Conservation (phyloP, 768 basidiomycete species). For the Cystofilobasidium bisporidii region DNA sequence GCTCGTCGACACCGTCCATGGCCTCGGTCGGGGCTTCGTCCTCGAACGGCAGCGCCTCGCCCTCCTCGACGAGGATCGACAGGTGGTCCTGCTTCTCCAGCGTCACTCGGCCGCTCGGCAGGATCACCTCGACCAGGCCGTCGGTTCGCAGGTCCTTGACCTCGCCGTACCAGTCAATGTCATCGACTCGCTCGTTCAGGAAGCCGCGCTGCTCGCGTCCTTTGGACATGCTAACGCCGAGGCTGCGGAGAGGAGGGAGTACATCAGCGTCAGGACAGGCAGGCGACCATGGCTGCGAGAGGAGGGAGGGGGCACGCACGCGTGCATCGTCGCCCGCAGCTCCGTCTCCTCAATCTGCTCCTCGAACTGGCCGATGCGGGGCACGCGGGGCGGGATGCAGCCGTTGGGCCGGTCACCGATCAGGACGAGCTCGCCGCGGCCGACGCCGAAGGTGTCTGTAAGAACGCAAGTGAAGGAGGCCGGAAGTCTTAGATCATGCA, state of each 20-base stretch:
- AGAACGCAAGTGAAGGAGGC: background rate
- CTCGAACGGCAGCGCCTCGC: conserved; percentile 59
- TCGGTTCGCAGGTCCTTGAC: conserved; percentile 50
- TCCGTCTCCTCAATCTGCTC: conserved; percentile 25
- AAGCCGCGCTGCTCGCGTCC: background rate
- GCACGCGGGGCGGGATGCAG: conserved; percentile 57
- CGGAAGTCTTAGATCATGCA: background rate
- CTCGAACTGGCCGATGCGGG: conserved; percentile 65
- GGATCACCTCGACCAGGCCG: conserved; percentile 61
- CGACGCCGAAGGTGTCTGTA: conserved; percentile 55
- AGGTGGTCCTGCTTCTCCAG: conserved; percentile 58
- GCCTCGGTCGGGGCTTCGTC: conserved; percentile 26
- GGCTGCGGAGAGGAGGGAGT: background rate
- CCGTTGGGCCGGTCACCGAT: conserved; percentile 64
- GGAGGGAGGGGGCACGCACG: background rate
- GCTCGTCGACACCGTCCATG: conserved; percentile 28
- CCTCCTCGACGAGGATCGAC: conserved; percentile 67
- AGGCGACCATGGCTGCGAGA: conserved; percentile 13
- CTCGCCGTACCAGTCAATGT: conserved; percentile 73
- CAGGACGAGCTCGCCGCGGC: conserved; percentile 74
- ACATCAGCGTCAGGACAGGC: conserved; percentile 35
- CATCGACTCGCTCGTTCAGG: conserved; percentile 37
- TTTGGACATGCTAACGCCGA: background rate
- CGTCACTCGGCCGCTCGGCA: conserved; percentile 50
- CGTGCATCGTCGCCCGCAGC: background rate